These are phyloP conservation scores for Apophysomyces elegans DNA, from an alignment of 371 early-diverging fungal genomes.

Conservation along the genomic window DNA sequence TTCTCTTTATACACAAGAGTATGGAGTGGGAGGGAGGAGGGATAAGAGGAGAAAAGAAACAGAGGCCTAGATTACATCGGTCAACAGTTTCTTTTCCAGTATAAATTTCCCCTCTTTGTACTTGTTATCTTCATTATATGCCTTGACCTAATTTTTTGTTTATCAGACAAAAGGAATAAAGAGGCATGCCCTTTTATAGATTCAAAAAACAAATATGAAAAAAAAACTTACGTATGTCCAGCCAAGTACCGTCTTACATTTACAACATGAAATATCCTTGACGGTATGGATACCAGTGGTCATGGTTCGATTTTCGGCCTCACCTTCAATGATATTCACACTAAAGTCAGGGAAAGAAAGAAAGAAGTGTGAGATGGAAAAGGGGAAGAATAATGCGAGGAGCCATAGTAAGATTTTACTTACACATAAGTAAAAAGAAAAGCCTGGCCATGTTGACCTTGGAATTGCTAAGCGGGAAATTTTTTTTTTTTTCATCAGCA, in stretches of 20 bases:
- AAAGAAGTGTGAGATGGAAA: not conserved
- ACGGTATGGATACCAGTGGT: constrained; percentile 75
- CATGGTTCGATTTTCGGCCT: constrained; percentile 62
- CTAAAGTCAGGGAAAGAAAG: constrained; percentile 30
- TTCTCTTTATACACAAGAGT: constrained; percentile 5
- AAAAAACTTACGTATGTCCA: constrained; percentile 69
- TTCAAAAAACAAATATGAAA: not conserved
- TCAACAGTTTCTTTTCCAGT: constrained; percentile 49
- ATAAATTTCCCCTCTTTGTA: constrained; percentile 81
- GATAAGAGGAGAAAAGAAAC: not conserved
- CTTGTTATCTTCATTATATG: constrained; percentile 62
- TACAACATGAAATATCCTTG: constrained; percentile 63
- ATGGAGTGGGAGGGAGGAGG: not conserved
- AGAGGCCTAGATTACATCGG: constrained; percentile 7
- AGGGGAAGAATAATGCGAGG: not conserved
- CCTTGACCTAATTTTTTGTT: constrained; percentile 45
- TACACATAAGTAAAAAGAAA: constrained; percentile 68
- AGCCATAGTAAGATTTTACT: constrained; percentile 14
- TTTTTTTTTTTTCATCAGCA: not conserved
- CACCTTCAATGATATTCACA: constrained; percentile 67
- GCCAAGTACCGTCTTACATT: constrained; percentile 65
- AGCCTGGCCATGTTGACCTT: constrained; percentile 67
- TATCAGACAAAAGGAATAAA: not conserved
- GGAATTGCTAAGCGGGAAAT: constrained; percentile 52
- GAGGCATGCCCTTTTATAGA: not conserved